These are phyloP conservation scores for Microbotryum violaceum DNA, from an alignment of 1,284 basidiomycete species.

Conservation along the genomic window DNA sequence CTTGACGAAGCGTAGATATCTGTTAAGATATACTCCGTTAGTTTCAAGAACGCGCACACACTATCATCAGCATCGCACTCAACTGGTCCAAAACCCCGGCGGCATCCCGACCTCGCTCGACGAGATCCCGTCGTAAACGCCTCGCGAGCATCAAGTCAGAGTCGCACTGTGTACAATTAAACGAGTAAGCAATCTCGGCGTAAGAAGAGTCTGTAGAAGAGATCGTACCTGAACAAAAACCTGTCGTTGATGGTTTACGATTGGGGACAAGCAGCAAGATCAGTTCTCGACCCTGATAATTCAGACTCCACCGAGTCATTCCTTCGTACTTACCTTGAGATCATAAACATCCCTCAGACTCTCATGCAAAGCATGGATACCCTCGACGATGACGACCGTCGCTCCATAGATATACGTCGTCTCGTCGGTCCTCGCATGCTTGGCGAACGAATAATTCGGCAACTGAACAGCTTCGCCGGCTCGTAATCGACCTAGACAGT, in stretches of 20 bases:
- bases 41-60: background rate
- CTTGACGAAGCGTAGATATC: conserved; percentile 85
- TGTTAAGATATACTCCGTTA: background rate
- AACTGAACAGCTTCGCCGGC: conserved; percentile 46
- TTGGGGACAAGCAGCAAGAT: background rate
- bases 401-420: conserved; percentile 91
- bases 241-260: conserved; percentile 5
- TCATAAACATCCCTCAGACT: conserved; percentile 72
- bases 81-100: conserved; percentile 84
- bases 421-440: conserved; percentile 79
- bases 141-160: conserved; percentile 95
- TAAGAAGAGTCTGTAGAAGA: background rate
- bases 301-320: background rate
- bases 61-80: conserved; percentile 32
- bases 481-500: conserved; percentile 38
- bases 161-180: conserved; percentile 55
- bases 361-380: conserved; percentile 84
- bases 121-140: conserved; percentile 76
- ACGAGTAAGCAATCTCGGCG: background rate
- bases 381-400: conserved; percentile 89
- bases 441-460: conserved; percentile 85
- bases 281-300: background rate
- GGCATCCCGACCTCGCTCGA: conserved; percentile 77
- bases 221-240: conserved; percentile 35
- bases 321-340: conserved; percentile 57